Base-by-base conservation (phyloP, 2,329 filamentous ascomycete species). In the Trichothecium roseum region DNA sequence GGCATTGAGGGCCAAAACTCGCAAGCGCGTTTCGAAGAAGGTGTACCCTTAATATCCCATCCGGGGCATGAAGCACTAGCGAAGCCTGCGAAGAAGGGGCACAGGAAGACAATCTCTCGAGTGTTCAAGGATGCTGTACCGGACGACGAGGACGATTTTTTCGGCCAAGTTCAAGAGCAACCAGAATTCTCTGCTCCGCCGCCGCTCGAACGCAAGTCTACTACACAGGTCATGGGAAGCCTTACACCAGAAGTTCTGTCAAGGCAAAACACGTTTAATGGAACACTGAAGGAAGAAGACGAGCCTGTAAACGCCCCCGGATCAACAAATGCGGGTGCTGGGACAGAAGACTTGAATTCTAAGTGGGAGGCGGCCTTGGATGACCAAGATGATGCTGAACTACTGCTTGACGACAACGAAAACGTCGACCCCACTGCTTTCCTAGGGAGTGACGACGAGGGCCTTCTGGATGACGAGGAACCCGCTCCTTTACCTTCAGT, bases 301-400 rank as follows among this genome's bases (percentile, higher is more conserved):
- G 43, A 50, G 32, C 28, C 26, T 8, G 40, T 48, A 14, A 36
- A 42, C 16, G 27, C 32, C 48, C 18, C 45, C 52, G 17, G 40
- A 50, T 24, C 10, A 24, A 10, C 6, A 24, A 24, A 24, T 24
- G 20, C 6, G 44, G 49, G 27, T 39, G 40, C 6, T 41, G 47
- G 15, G 42, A 63, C 71, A 6, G 72, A 79, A 29, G 83, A 89
- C 49, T 56, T 91, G 28, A 81, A 82, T 31, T 83, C 83, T 14
- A 79, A 85, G 45, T 94, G 89, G 84, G 75, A 85, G 43, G 81
- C 84, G 32, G 84, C 85, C 30, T 74, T 95, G 47, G 84, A 65
- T 40, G 84, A 66, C 12, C 81, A 84, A 33, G 81, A 88, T 43
- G 77, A 86, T 41, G 78, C 78, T 17, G 67, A 68, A 17, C 69